Evolutionary conservation across 768 basidiomycete species (phyloP).

Genomic region (Leccinum subtestaceum): DNA sequence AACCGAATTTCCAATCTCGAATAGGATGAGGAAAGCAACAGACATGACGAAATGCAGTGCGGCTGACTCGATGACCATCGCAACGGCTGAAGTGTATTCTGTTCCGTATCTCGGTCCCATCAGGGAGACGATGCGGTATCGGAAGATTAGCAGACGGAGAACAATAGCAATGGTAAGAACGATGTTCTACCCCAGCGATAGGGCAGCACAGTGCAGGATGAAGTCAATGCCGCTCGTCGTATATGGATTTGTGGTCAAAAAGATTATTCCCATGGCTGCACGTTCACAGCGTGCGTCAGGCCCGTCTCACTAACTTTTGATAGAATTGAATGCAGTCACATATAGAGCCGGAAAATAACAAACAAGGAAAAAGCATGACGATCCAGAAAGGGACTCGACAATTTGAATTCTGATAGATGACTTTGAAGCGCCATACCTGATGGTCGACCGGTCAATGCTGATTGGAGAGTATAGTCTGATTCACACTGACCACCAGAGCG

Average conservation of each 20-base stretch:
- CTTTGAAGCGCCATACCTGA: neutral
- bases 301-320: neutral
- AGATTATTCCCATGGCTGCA: neutral
- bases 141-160: neutral
- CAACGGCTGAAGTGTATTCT: neutral
- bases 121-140: neutral
- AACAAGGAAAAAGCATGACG: neutral
- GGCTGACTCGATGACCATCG: neutral
- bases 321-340: neutral
- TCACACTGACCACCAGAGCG: neutral
- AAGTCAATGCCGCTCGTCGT: neutral
- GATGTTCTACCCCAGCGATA: neutral
- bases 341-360: neutral
- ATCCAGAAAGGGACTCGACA: neutral
- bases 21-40: neutral
- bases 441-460: neutral
- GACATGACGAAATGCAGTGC: neutral
- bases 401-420: neutral
- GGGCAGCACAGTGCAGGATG: neutral
- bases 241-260: neutral
- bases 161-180: neutral
- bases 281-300: neutral
- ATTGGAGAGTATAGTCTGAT: no score
- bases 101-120: neutral
- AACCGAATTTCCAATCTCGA: neutral